Percentiles rank a stretch among this genome's conserved stretches.
These are phyloP conservation scores for Sclerotinia glacialis DNA, from an alignment of 2,329 filamentous ascomycete genomes.

Conservation along the genomic window DNA sequence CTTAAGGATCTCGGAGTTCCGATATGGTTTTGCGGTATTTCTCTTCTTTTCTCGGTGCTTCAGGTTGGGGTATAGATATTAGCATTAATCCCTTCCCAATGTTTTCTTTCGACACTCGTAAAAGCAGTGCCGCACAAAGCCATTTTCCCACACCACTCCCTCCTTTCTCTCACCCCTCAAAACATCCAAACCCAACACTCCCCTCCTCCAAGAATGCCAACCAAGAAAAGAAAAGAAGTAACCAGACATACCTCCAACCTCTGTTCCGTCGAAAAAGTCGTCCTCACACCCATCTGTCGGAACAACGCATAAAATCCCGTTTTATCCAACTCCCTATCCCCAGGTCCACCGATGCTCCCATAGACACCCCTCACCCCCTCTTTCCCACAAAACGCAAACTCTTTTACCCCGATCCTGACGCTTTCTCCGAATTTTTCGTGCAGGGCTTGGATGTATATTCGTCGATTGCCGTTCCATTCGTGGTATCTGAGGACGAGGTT, in stretches of 20 bases:
- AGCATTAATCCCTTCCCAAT: neutral
- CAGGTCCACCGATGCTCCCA: slow-evolving; percentile 36
- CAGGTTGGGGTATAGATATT: neutral
- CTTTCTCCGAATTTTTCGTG: slow-evolving; percentile 56
- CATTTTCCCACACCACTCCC: neutral
- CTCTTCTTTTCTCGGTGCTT: slow-evolving; percentile 63
- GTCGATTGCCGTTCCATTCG: slow-evolving; percentile 53
- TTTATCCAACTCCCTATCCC: slow-evolving; percentile 47
- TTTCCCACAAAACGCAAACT: slow-evolving; percentile 57
- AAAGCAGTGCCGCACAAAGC: neutral
- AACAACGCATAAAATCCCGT: slow-evolving; percentile 64
- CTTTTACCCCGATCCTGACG: slow-evolving; percentile 56
- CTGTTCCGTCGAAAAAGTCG: slow-evolving; percentile 42
- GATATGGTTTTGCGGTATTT: slow-evolving; percentile 63
- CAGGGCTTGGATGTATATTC: slow-evolving; percentile 53
- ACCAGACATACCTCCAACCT: slow-evolving; percentile 31
- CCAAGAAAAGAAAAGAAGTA: too few relatives aligned
- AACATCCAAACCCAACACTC: neutral
- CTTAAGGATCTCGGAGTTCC: slow-evolving; percentile 64
- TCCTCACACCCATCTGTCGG: slow-evolving; percentile 46
- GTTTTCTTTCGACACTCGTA: neutral
- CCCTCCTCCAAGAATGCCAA: neutral
- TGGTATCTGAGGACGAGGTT: slow-evolving; percentile 38
- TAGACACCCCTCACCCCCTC: slow-evolving; percentile 62
- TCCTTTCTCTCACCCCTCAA: too few relatives aligned